Evolutionary conservation across 2,329 filamentous ascomycete species (phyloP).

Genomic region (Exserohilum turcica): DNA sequence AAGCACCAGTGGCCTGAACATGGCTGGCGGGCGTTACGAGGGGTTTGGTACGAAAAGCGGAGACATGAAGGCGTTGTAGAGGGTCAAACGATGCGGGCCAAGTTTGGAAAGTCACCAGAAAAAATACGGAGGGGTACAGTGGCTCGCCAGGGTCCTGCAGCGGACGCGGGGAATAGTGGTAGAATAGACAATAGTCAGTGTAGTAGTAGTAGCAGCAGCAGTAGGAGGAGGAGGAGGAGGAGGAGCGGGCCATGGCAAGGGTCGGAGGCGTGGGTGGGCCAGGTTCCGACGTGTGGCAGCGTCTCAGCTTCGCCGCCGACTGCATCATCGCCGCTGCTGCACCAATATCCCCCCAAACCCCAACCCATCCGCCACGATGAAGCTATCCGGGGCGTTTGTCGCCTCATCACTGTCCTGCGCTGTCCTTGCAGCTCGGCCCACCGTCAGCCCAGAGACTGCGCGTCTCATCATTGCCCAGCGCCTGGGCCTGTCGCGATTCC

Average conservation of each 20-base stretch:
- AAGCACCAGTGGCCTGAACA: constrained; percentile 47
- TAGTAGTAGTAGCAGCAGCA: background rate
- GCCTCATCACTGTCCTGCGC: constrained; percentile 50
- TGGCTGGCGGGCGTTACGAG: constrained; percentile 32
- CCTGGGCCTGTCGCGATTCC: constrained; percentile 57
- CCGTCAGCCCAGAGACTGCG: constrained; percentile 51
- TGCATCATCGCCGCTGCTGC: constrained; percentile 32
- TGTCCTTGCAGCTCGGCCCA: constrained; percentile 39
- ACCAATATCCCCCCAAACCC: constrained; percentile 18
- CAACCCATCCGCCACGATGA: constrained; percentile 50
- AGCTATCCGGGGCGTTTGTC: constrained; percentile 49
- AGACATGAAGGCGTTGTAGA: constrained; percentile 27
- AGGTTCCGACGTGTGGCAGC: constrained; percentile 15
- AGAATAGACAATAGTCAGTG: background rate
- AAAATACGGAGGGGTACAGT: too few relatives aligned
- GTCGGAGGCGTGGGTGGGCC: constrained; percentile 14
- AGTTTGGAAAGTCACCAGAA: background rate
- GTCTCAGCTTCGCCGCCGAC: constrained; percentile 30
- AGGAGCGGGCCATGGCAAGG: background rate
- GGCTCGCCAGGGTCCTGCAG: too few relatives aligned
- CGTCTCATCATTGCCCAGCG: constrained; percentile 58
- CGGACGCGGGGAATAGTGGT: too few relatives aligned
- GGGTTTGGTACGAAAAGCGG: constrained; percentile 9
- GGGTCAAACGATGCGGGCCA: background rate
- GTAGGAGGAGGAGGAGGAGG: background rate